Evolutionary conservation across 1,284 basidiomycete genomes (phyloP).

Genomic region (Ceratobasidium sp.): DNA sequence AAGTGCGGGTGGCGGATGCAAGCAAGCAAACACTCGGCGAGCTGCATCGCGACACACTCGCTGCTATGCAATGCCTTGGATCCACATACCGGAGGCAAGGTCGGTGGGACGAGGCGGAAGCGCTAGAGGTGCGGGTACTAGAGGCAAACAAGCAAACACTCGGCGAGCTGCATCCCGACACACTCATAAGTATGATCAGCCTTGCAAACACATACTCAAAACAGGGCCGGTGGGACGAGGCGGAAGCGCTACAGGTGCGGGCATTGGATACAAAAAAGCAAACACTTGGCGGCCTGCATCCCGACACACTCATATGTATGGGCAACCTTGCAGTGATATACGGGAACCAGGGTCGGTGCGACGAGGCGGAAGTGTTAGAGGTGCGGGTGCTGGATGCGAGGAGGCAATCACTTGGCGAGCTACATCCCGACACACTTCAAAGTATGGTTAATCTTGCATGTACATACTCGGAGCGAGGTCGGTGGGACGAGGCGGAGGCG

Average conservation of each 20-base stretch:
- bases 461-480: too few species aligned
- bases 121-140: neutral
- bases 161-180: slow-evolving; percentile 13
- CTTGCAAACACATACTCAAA: neutral
- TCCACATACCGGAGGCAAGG: neutral
- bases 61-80: neutral
- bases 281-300: neutral
- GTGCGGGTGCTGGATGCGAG: neutral
- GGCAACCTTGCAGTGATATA: slow-evolving; percentile 15
- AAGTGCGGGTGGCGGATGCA: neutral
- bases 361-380: slow-evolving; percentile 13
- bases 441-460: too few species aligned
- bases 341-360: slow-evolving; percentile 17
- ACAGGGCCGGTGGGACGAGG: too few species aligned
- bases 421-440: too few species aligned
- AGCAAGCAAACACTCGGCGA: neutral
- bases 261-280: neutral
- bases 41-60: slow-evolving; percentile 1
- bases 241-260: too few species aligned
- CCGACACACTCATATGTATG: slow-evolving; percentile 18
- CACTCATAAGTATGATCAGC: neutral
- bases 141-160: neutral
- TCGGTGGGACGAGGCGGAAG: neutral
- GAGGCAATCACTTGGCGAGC: neutral
- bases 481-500: too few species aligned